A percentile compares a stretch with the other conserved stretches of the same genome.
Evolutionary conservation across 192 early-diverging fungal genomes (phyloP).

Genomic region (Coemansia sp.): DNA sequence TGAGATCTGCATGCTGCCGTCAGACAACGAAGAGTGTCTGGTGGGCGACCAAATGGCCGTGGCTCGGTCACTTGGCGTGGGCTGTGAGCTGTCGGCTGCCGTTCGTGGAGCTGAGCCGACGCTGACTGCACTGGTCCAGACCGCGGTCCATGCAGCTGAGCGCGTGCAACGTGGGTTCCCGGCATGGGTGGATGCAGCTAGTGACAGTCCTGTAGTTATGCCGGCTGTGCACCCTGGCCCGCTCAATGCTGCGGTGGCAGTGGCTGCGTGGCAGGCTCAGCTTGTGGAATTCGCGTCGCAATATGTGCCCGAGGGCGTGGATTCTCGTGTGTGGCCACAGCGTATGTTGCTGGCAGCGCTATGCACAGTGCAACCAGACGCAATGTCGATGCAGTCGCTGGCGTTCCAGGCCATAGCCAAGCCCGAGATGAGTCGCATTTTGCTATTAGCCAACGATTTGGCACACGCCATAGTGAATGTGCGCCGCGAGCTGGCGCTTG

Average conservation of each 20-base stretch:
- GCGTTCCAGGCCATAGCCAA: conserved; percentile 10
- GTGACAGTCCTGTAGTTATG: not conserved
- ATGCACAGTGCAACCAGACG: conserved; percentile 15
- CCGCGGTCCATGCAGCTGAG: conserved; percentile 32
- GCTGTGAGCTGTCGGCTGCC: conserved; percentile 1
- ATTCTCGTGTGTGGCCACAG: conserved; percentile 2
- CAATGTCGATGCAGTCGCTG: not conserved
- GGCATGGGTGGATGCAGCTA: not conserved
- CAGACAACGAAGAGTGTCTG: not conserved
- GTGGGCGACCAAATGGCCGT: conserved; percentile 17
- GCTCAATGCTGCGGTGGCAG: conserved; percentile 10
- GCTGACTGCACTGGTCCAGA: conserved; percentile 29
- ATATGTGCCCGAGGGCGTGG: not conserved
- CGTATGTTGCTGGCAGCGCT: conserved; percentile 35
- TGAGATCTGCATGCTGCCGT: conserved; percentile 67
- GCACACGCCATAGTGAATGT: conserved; percentile 4
- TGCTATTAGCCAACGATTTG: not conserved
- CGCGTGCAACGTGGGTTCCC: conserved; percentile 40
- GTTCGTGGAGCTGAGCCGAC: not conserved
- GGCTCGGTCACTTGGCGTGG: conserved; percentile 19
- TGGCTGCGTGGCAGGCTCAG: conserved; percentile 39
- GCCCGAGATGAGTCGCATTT: not conserved
- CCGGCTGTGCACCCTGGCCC: conserved; percentile 17
- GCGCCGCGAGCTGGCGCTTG: conserved; percentile 15
- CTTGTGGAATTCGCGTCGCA: not conserved